A percentile compares a stretch with the other conserved stretches of the same genome.
Conservation (phyloP, 345 rosid genomes). For the Microthlaspi erraticum region DNA sequence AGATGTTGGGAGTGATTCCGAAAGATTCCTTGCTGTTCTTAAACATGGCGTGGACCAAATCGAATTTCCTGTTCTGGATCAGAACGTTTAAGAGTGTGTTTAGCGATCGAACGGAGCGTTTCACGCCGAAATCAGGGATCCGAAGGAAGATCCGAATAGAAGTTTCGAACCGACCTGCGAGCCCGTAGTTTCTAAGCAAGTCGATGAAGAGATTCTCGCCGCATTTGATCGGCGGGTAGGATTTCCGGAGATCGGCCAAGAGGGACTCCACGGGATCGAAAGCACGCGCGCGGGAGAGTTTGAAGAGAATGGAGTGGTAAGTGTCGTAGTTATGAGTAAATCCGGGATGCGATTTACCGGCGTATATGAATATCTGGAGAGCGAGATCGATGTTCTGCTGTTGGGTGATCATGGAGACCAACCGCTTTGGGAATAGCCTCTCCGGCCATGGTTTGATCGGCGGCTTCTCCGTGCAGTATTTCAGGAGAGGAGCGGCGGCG, state of each 20-base stretch:
- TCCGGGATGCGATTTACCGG: slow-evolving; percentile 73
- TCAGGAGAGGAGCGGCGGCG: slow-evolving; percentile 31
- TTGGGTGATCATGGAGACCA: slow-evolving; percentile 70
- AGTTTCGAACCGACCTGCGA: slow-evolving; percentile 61
- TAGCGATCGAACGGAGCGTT: slow-evolving; percentile 70
- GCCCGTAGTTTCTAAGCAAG: slow-evolving; percentile 77
- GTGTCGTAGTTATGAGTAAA: slow-evolving; percentile 75
- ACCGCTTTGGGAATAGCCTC: slow-evolving; percentile 76
- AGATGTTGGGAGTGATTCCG: slow-evolving; percentile 71
- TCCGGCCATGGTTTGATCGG: slow-evolving; percentile 92
- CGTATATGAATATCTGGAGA: slow-evolving; percentile 83
- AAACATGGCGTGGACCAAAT: slow-evolving; percentile 60
- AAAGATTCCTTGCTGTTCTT: slow-evolving; percentile 56
- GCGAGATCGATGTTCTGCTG: slow-evolving; percentile 88
- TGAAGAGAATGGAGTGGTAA: slow-evolving; percentile 72
- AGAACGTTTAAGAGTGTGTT: slow-evolving; percentile 82
- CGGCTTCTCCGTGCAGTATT: slow-evolving; percentile 61
- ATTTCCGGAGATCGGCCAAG: slow-evolving; percentile 56
- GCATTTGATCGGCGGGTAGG: slow-evolving; percentile 58
- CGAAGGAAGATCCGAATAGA: slow-evolving; percentile 66
- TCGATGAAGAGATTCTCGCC: slow-evolving; percentile 73
- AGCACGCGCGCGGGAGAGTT: slow-evolving; percentile 86
- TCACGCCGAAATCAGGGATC: slow-evolving; percentile 61
- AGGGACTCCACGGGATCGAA: slow-evolving; percentile 68
- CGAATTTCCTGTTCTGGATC: slow-evolving; percentile 70